phyloP scores from a whole-genome alignment of 75 land plant species.

The Selaginella moellendorffii region DNA sequence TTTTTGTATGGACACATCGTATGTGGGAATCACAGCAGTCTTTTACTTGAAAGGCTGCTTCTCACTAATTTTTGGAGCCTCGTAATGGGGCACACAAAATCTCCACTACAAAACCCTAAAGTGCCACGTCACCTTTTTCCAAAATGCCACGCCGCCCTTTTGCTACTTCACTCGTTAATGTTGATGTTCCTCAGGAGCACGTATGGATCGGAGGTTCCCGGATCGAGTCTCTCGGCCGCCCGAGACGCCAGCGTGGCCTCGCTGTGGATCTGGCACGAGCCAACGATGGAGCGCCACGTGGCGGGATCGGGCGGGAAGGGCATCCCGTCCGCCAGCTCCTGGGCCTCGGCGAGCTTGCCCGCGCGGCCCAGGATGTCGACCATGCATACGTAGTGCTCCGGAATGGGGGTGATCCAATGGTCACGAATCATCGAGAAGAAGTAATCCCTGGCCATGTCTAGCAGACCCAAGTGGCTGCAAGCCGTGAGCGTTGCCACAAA shows the following conservation, averaged over 20 bases:
- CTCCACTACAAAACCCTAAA: neutral
- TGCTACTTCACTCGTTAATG: neutral
- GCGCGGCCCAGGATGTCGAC: slow-evolving; percentile 43
- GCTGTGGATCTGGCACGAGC: neutral
- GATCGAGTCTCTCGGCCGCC: neutral
- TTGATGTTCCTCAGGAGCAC: neutral
- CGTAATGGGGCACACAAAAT: neutral
- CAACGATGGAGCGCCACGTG: neutral
- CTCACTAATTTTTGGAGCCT: slow-evolving; percentile 11
- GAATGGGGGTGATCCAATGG: slow-evolving; percentile 26
- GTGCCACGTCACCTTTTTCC: neutral
- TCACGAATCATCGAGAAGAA: slow-evolving; percentile 25
- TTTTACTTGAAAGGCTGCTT: neutral
- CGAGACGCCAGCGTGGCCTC: neutral
- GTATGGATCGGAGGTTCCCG: neutral
- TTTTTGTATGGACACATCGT: neutral
- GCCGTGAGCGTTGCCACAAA: slow-evolving; percentile 25
- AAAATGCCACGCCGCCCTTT: neutral
- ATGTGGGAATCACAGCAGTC: neutral
- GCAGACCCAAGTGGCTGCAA: slow-evolving; percentile 37
- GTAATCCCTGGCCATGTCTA: slow-evolving; percentile 32
- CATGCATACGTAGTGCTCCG: slow-evolving; percentile 48
- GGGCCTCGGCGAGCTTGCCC: slow-evolving; percentile 10
- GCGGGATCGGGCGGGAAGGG: neutral
- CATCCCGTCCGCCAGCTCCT: neutral